phyloP scores from a whole-genome alignment of 2,329 filamentous ascomycete species.

The Scedosporium aurantiacum region DNA sequence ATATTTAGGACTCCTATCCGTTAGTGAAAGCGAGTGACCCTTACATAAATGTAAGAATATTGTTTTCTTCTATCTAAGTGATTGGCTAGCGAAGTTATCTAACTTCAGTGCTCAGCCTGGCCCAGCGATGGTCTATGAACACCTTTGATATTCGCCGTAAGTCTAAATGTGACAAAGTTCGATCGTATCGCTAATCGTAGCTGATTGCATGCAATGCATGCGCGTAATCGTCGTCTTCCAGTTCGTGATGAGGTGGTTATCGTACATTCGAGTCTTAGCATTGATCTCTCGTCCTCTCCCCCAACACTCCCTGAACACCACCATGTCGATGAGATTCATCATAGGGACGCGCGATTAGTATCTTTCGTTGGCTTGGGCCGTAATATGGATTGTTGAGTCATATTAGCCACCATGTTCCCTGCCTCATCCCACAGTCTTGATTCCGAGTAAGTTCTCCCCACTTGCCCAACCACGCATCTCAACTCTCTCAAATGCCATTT shows the following conservation, averaged over 20 bases:
- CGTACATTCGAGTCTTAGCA: background rate
- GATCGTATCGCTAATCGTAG: slow-evolving; percentile 60
- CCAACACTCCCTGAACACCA: background rate
- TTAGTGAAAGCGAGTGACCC: too few species aligned
- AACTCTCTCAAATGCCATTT: slow-evolving; percentile 30
- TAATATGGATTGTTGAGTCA: slow-evolving; percentile 30
- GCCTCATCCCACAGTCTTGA: slow-evolving; percentile 26
- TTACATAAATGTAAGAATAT: too few species aligned
- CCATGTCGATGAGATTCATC: background rate
- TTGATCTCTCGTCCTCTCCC: background rate
- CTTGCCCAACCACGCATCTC: slow-evolving; percentile 20
- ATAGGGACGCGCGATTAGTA: slow-evolving; percentile 1
- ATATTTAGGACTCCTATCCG: too few species aligned
- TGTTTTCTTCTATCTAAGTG: too few species aligned
- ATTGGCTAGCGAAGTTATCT: too few species aligned
- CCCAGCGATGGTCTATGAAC: too few species aligned
- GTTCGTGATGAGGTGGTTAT: background rate
- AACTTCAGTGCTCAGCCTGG: too few species aligned
- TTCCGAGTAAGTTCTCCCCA: slow-evolving; percentile 30
- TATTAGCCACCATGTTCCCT: slow-evolving; percentile 28
- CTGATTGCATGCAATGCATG: slow-evolving; percentile 72
- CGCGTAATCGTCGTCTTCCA: background rate
- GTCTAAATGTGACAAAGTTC: too few species aligned
- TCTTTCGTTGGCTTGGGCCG: slow-evolving; percentile 9
- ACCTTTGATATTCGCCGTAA: too few species aligned